These are phyloP conservation scores for Cryptococcus deneoformans DNA, from an alignment of 1,284 basidiomycete species.

Conservation along the genomic window DNA sequence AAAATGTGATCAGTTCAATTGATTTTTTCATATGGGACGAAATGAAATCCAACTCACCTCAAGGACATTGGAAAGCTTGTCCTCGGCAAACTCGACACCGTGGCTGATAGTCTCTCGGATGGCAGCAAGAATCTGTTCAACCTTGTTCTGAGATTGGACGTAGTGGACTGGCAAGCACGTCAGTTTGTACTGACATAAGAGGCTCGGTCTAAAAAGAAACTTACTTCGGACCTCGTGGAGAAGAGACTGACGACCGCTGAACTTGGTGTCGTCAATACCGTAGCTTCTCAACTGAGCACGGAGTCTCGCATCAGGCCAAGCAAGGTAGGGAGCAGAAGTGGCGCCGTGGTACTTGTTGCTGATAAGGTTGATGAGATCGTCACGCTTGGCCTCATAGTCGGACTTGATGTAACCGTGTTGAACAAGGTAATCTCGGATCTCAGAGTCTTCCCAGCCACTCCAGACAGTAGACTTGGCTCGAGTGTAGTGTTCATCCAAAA, in stretches of 20 bases:
- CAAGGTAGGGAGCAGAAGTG: slow-evolving; percentile 61
- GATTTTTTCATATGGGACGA: slow-evolving; percentile 36
- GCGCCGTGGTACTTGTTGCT: slow-evolving; percentile 49
- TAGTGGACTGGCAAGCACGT: slow-evolving; percentile 55
- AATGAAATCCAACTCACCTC: slow-evolving; percentile 17
- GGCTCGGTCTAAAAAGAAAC: slow-evolving; percentile 2
- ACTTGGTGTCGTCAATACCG: slow-evolving; percentile 63
- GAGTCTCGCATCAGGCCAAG: slow-evolving; percentile 86
- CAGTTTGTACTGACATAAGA: slow-evolving; percentile 5
- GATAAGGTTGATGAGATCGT: slow-evolving; percentile 53
- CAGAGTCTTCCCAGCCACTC: slow-evolving; percentile 72
- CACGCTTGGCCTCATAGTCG: slow-evolving; percentile 65
- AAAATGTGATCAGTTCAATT: slow-evolving; percentile 25
- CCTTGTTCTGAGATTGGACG: slow-evolving; percentile 60
- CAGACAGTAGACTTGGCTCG: slow-evolving; percentile 66
- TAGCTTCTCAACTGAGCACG: slow-evolving; percentile 75
- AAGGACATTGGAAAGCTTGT: slow-evolving; percentile 54
- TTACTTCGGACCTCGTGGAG: slow-evolving; percentile 64
- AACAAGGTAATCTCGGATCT: slow-evolving; percentile 73
- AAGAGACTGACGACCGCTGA: slow-evolving; percentile 64
- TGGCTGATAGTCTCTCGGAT: slow-evolving; percentile 62
- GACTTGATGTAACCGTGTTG: slow-evolving; percentile 68
- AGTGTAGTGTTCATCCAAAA: slow-evolving; percentile 72
- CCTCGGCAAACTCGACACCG: slow-evolving; percentile 66
- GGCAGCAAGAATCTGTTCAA: slow-evolving; percentile 59